Percentiles rank a stretch among this genome's conserved stretches.
Evolutionary conservation across 2,329 filamentous ascomycete genomes (phyloP).

Genomic region (Diaporthe sp.): DNA sequence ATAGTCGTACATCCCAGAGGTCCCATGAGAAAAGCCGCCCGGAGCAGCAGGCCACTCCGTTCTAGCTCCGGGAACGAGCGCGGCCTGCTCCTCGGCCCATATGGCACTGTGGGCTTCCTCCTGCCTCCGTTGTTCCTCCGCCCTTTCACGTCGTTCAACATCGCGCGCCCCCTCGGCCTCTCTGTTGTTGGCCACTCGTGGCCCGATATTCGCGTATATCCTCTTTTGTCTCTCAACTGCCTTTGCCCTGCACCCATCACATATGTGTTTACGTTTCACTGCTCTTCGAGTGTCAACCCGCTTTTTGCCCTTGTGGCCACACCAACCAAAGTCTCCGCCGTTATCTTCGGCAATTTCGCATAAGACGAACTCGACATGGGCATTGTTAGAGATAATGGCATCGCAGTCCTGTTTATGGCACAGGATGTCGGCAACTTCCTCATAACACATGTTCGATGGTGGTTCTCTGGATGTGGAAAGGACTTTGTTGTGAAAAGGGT

Average conservation of each 20-base stretch:
- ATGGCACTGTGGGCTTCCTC: neutral
- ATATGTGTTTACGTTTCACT: no score
- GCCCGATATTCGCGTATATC: neutral
- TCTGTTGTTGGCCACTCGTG: neutral
- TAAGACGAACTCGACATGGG: neutral
- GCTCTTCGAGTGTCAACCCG: no score
- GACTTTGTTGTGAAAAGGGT: neutral
- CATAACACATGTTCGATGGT: neutral
- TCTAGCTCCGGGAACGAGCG: neutral
- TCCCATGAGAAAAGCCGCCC: no score
- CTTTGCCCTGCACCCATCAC: neutral
- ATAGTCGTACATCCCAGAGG: neutral
- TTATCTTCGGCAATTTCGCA: no score
- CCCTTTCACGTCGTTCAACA: neutral
- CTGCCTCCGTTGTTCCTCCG: no score
- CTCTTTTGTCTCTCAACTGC: neutral
- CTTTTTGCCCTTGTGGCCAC: no score
- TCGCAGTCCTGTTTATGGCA: accelerated
- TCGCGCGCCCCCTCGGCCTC: neutral
- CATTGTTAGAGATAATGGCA: neutral
- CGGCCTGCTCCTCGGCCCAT: neutral
- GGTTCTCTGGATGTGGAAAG: neutral
- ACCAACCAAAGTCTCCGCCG: no score
- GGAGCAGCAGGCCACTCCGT: neutral
- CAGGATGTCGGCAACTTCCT: neutral